Conservation (phyloP, 345 rosid genomes). For the Physaria fendleri region DNA sequence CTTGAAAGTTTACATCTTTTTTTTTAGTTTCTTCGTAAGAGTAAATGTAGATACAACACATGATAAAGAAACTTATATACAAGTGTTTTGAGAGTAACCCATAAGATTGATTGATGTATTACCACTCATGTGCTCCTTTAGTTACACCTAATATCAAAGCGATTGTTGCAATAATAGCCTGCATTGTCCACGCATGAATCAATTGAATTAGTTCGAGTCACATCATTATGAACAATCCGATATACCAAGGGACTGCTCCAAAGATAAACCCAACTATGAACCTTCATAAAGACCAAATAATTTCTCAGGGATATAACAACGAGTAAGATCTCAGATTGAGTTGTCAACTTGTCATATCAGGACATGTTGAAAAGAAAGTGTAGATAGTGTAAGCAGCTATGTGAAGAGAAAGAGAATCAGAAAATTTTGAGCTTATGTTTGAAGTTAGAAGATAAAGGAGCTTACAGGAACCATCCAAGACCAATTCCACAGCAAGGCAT, state of each 20-base stretch:
- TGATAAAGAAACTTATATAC: slow-evolving; percentile 21
- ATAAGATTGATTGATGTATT: slow-evolving; percentile 5
- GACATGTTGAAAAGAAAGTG: not conserved
- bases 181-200: slow-evolving; percentile 19
- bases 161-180: slow-evolving; percentile 76
- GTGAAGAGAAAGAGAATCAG: not conserved
- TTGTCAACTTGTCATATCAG: not conserved
- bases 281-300: slow-evolving; percentile 34
- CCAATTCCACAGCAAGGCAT: slow-evolving; percentile 92
- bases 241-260: slow-evolving; percentile 83
- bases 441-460: not conserved
- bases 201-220: slow-evolving; percentile 4
- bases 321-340: not conserved
- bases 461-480: slow-evolving; percentile 88
- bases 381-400: not conserved
- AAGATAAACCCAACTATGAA: slow-evolving; percentile 82
- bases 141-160: slow-evolving; percentile 64
- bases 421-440: not conserved
- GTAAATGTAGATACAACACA: slow-evolving; percentile 1
- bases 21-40: not conserved
- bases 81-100: slow-evolving; percentile 10
- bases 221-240: slow-evolving; percentile 54
- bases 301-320: not conserved
- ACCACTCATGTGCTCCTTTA: slow-evolving; percentile 51
- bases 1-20: slow-evolving; percentile 4